These are phyloP conservation scores for Coemansia erecta DNA, from an alignment of 192 early-diverging fungal species.

Conservation along the genomic window DNA sequence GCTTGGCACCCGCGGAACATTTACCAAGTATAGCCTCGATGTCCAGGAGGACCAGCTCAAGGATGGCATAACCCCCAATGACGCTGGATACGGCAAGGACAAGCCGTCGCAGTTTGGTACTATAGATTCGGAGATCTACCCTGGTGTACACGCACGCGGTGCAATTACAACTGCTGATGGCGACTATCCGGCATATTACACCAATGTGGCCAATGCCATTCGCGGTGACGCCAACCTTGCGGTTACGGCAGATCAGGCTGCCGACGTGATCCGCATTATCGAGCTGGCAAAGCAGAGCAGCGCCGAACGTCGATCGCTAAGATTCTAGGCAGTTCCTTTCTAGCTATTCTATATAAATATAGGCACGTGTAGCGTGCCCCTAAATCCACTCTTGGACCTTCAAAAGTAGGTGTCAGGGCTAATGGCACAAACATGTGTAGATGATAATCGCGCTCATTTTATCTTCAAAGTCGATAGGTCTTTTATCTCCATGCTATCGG, in stretches of 20 bases:
- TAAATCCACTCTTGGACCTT: neutral
- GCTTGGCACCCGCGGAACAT: conserved; percentile 68
- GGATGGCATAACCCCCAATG: conserved; percentile 55
- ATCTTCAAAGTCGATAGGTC: neutral
- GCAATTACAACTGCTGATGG: conserved; percentile 58
- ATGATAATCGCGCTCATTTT: neutral
- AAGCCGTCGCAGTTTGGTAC: conserved; percentile 48
- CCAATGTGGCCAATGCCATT: conserved; percentile 63
- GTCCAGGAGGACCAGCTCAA: conserved; percentile 75
- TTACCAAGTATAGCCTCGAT: conserved; percentile 65
- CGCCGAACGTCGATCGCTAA: conserved; percentile 51
- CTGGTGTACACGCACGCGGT: conserved; percentile 54
- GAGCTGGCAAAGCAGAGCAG: conserved; percentile 68
- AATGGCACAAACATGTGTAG: neutral
- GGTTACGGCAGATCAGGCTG: conserved; percentile 67
- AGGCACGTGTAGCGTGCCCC: neutral
- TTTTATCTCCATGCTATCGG: neutral
- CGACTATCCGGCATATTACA: conserved; percentile 62
- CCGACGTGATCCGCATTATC: conserved; percentile 64
- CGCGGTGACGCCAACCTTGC: conserved; percentile 40
- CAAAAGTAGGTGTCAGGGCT: no score
- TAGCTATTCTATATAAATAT: neutral
- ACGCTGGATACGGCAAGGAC: conserved; percentile 61
- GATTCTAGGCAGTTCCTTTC: conserved; percentile 25
- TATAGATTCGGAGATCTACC: conserved; percentile 49